Percentiles rank a stretch among this genome's conserved stretches.
Evolutionary conservation across 2,329 filamentous ascomycete species (phyloP).

Genomic region (Claviceps monticola): DNA sequence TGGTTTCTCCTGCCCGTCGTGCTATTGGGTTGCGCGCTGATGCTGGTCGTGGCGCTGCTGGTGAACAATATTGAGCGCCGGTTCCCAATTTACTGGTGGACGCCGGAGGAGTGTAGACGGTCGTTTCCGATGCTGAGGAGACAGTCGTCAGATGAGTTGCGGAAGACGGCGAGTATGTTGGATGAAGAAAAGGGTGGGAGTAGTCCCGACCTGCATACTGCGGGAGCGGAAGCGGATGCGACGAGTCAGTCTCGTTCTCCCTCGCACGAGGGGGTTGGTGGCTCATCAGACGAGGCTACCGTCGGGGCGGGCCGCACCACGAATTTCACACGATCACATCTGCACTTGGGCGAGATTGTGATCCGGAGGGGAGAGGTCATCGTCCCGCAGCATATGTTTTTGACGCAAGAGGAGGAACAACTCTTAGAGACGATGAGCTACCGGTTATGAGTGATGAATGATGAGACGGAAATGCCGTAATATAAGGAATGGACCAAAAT

Average conservation of each 20-base stretch:
- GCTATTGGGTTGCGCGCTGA: conserved; percentile 43
- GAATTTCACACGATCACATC: conserved; percentile 5
- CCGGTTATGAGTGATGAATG: conserved; percentile 11
- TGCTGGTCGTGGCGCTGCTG: conserved; percentile 47
- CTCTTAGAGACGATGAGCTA: conserved; percentile 21
- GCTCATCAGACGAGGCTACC: background rate
- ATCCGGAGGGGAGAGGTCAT: conserved; percentile 21
- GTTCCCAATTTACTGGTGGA: conserved; percentile 62
- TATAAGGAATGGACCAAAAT: too few relatives aligned
- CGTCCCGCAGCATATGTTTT: conserved; percentile 21
- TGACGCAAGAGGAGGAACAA: conserved; percentile 24
- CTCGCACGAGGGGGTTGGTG: background rate
- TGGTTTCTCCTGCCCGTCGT: conserved; percentile 56
- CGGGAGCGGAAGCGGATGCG: background rate
- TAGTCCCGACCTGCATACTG: background rate
- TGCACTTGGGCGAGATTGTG: conserved; percentile 17
- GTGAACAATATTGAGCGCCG: conserved; percentile 56
- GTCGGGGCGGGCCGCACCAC: conserved; percentile 5
- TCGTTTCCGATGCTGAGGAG: conserved; percentile 3
- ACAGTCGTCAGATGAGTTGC: conserved; percentile 5
- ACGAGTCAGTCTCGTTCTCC: background rate
- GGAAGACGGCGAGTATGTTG: background rate
- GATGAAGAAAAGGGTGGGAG: conserved; percentile 5
- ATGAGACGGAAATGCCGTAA: too few relatives aligned
- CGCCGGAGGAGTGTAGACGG: conserved; percentile 22